Base-by-base conservation (phyloP, 495 filamentous ascomycete species). In the Hyaloscypha hepaticicola region DNA sequence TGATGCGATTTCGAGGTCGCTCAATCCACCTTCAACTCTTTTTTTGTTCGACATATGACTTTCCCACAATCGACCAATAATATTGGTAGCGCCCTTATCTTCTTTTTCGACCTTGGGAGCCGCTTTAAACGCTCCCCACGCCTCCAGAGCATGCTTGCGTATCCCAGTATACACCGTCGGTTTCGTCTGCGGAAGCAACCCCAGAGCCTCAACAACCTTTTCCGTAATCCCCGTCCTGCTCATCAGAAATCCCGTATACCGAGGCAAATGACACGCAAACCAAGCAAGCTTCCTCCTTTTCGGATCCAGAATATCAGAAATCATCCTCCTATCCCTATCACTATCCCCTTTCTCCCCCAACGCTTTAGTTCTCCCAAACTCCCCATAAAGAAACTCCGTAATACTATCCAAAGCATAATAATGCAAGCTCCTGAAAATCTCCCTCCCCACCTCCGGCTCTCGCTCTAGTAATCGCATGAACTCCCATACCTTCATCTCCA, bases 1-100 rank as follows among this genome's bases (percentile, higher is more conserved):
- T 9, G 83, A 87, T 0, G 88, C 87, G 26, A 88, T 73, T 9
- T 76, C 77, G 1, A 85, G 72, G 28, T 78, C 69, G 9, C 24
- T 29, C 1, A 69, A 27, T 21, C 63, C 52, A n/a, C 45, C 31
- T 21, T 58, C 52, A n/a, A 27, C 31, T 19, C 58, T 29, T 48
- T 31, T 25, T 29, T 61, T 68, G 27, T 64, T 48, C 2, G 53
- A 66, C n/a, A 53, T 16, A 48, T 72, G 70, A 38, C 64, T 55
- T 8, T 59, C 49, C 60, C 64, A 68, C 11, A 73, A 56, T 6
- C 57, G 24, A 21, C 65, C 50, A n/a, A 70, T 57, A 22, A 69
- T 65, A 24, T 64, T 61, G n/a, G 19, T 49, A 7, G 33, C 52
- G 19, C 58, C 27, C 2, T 58, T 41, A 51, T 66, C 45, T 27